Evolutionary conservation across 2,329 filamentous ascomycete species (phyloP), one percentile per base, ranked within the genome.

Genomic region (Penicillium frequentans): DNA sequence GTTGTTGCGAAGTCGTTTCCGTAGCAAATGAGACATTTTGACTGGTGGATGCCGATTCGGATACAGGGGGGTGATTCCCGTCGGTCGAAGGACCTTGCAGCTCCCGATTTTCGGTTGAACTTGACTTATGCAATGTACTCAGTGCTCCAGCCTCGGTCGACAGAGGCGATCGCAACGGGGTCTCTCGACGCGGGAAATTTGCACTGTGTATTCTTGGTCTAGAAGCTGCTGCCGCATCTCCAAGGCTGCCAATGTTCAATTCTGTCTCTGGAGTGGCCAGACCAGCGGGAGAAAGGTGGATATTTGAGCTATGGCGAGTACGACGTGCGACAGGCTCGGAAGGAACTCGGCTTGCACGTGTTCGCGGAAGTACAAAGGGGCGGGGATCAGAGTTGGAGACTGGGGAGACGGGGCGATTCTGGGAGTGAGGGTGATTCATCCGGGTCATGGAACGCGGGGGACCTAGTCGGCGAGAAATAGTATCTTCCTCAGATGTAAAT

Each of bases 371-470:
- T 77, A 73, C 70, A 82, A 81, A 47, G 77, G 81, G 53, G 80
- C 79, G 64, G 53, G 57, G 33, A 66, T 86, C 84, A 33, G 79
- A 76, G 57, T 84, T 79, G 9, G 83, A 82, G 19, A 81, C 77
- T 9, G 82, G 81, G 16, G 82, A 81, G 19, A 80, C 75, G 10
- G 79, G 78, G 57, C 82, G 81, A 66, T 82, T 79, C 62, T 77
- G 76, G 55, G 68, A 57, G 44, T 57, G 68, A 31, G 69, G 63
- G 27, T 63, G 47, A 49, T 55, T 67, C 5, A 65, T 57, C 31
- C 68, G 70, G 44, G 56, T 68, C 33, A 66, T 63, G 13, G 65
- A 54, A 53, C 64, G 63, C 9, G 66, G 55, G 3, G 63, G 52
- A 14, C 62, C 62, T 44, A 69, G 65, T 37, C 68, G 68, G 49